Evolutionary conservation across 169 alveolate species (phyloP).

Genomic region (Theileria luwenshuni): DNA sequence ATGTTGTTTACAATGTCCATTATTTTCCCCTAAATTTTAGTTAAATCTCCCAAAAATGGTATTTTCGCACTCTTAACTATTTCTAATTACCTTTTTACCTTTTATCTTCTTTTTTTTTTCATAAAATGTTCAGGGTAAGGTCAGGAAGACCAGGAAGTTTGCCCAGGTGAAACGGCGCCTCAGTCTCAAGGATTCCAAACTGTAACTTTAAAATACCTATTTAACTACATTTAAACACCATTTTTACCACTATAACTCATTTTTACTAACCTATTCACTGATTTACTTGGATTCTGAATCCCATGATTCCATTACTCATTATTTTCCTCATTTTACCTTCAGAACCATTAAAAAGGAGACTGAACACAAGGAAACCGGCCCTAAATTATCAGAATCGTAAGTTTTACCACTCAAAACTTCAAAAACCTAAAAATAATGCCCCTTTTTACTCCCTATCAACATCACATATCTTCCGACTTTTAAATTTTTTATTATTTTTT

Average conservation of each 20-base stretch:
- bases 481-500: no score
- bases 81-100: no score
- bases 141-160: conserved; percentile 90
- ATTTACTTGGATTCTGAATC: no score
- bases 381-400: background rate
- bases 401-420: background rate
- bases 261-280: no score
- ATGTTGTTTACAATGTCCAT: background rate
- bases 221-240: no score
- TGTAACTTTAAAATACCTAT: conserved; percentile 31
- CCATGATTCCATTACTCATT: no score
- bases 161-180: conserved; percentile 88
- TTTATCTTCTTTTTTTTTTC: no score
- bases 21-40: background rate
- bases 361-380: background rate
- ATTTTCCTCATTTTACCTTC: background rate
- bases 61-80: no score
- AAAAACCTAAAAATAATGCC: background rate
- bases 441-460: background rate
- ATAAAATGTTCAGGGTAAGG: conserved; percentile 63
- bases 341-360: background rate
- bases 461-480: no score
- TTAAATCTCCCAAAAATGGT: no score
- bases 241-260: no score
- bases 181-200: conserved; percentile 84